Conservation (phyloP, 2,329 filamentous ascomycete species). For the Pseudomassariella vexata region DNA sequence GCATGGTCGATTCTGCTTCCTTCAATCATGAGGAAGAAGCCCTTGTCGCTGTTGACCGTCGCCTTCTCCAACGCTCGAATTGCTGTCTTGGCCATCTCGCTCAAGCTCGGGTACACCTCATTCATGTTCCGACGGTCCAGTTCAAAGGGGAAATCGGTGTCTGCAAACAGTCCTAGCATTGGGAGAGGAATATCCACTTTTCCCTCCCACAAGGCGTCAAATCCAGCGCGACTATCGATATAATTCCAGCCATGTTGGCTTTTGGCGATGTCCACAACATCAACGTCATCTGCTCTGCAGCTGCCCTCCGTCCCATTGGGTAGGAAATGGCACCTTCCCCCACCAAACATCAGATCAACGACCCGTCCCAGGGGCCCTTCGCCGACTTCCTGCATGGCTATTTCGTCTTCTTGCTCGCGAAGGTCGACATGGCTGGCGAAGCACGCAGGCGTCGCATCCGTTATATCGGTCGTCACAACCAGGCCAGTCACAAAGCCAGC, state of each 20-base stretch:
- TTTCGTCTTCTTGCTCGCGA: slow-evolving; percentile 78
- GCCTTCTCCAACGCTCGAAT: slow-evolving; percentile 74
- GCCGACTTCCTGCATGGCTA: slow-evolving; percentile 88
- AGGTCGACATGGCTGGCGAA: slow-evolving; percentile 84
- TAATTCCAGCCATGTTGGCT: slow-evolving; percentile 77
- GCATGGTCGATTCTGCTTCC: slow-evolving; percentile 95
- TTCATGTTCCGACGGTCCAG: slow-evolving; percentile 78
- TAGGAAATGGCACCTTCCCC: slow-evolving; percentile 88
- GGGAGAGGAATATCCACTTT: slow-evolving; percentile 65
- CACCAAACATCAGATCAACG: slow-evolving; percentile 89
- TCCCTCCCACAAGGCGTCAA: slow-evolving; percentile 67
- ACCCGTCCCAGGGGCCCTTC: slow-evolving; percentile 79
- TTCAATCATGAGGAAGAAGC: slow-evolving; percentile 99
- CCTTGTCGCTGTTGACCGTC: slow-evolving; percentile 77
- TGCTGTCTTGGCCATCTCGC: slow-evolving; percentile 85
- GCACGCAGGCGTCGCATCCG: slow-evolving; percentile 92
- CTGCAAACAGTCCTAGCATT: slow-evolving; percentile 78
- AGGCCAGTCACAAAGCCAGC: slow-evolving; percentile 89
- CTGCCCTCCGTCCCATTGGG: slow-evolving; percentile 75
- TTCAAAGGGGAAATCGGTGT: slow-evolving; percentile 82
- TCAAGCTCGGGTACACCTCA: slow-evolving; percentile 78
- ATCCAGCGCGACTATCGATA: slow-evolving; percentile 63
- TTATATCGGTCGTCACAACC: slow-evolving; percentile 91
- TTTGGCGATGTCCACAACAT: slow-evolving; percentile 68
- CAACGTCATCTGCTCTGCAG: slow-evolving; percentile 72